A percentile compares a stretch with the other conserved stretches of the same genome.
Evolutionary conservation across 2,329 filamentous ascomycete genomes (phyloP).

Genomic region (Rhynchosporium agropyri): DNA sequence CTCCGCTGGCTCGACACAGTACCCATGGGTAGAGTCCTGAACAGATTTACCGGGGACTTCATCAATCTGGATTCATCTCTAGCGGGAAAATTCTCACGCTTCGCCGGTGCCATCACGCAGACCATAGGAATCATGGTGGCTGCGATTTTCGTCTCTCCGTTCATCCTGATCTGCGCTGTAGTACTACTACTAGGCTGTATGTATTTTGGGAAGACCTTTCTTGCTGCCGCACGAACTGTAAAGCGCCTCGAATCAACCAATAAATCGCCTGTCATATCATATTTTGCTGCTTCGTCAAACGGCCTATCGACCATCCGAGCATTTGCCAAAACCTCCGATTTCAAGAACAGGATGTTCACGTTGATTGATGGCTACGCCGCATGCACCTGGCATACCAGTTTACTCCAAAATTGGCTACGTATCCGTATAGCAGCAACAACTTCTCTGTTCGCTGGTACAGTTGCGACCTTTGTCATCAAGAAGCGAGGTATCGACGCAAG

Average conservation of each 20-base stretch:
- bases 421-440: conserved; percentile 73
- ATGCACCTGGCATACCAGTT: conserved; percentile 65
- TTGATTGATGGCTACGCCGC: conserved; percentile 67
- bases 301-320: conserved; percentile 77
- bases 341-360: conserved; percentile 66
- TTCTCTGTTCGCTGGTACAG: conserved; percentile 64
- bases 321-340: conserved; percentile 72
- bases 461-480: conserved; percentile 63
- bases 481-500: conserved; percentile 64
- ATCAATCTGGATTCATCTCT: conserved; percentile 70
- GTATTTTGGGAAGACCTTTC: conserved; percentile 49
- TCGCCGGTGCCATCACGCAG: conserved; percentile 59
- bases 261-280: conserved; percentile 73
- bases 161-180: conserved; percentile 64
- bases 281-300: conserved; percentile 68
- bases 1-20: conserved; percentile 79
- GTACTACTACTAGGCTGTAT: conserved; percentile 51
- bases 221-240: conserved; percentile 68
- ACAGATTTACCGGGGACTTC: conserved; percentile 79
- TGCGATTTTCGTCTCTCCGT: conserved; percentile 66
- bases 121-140: conserved; percentile 68
- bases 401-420: conserved; percentile 72
- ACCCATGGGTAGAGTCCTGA: conserved; percentile 74
- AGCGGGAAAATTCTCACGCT: conserved; percentile 63
- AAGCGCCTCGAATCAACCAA: conserved; percentile 75